phyloP scores from a whole-genome alignment of 345 rosid genomes.

The Cardamine chenopodiifolia region DNA sequence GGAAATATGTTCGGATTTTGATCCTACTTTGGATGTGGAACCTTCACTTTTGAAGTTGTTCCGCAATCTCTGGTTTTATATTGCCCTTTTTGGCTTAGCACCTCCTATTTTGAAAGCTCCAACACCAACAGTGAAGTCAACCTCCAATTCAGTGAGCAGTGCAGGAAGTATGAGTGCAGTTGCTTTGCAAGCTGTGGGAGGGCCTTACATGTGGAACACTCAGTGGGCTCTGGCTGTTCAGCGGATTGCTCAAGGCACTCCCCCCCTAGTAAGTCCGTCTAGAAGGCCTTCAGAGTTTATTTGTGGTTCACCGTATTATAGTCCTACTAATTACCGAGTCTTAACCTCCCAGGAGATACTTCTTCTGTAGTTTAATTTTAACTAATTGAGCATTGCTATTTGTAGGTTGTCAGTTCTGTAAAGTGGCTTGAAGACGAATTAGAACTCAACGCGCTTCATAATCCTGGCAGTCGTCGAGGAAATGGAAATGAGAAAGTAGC shows the following conservation, averaged over 20 bases:
- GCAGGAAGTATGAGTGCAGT: slow-evolving; percentile 68
- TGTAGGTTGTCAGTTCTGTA: slow-evolving; percentile 93
- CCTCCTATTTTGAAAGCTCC: slow-evolving; percentile 80
- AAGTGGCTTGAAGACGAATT: slow-evolving; percentile 99
- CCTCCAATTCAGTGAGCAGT: slow-evolving; percentile 70
- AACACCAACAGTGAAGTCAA: slow-evolving; percentile 60
- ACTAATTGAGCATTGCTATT: slow-evolving; percentile 23
- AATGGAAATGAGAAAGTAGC: slow-evolving; percentile 97
- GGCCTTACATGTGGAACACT: slow-evolving; percentile 93
- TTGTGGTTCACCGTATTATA: slow-evolving; percentile 23
- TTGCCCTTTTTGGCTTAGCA: slow-evolving; percentile 97
- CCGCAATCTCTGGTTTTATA: slow-evolving; percentile 97
- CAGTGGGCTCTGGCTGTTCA: slow-evolving; percentile 88
- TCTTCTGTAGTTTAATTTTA: slow-evolving; percentile 11
- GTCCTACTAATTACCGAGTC: slow-evolving; percentile 3
- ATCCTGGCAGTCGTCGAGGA: slow-evolving; percentile 90
- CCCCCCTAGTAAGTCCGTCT: slow-evolving; percentile 89
- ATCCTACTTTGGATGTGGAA: slow-evolving; percentile 80
- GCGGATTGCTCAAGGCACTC: slow-evolving; percentile 95
- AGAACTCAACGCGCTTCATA: slow-evolving; percentile 95
- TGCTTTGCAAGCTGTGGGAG: slow-evolving; percentile 93
- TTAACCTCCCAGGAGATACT: slow-evolving; percentile 14
- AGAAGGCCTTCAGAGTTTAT: slow-evolving; percentile 24
- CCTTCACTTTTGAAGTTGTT: slow-evolving; percentile 94
- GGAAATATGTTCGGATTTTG: slow-evolving; percentile 95